phyloP scores from a whole-genome alignment of 2,329 filamentous ascomycete species.

The Akanthomyces dipterigenus region DNA sequence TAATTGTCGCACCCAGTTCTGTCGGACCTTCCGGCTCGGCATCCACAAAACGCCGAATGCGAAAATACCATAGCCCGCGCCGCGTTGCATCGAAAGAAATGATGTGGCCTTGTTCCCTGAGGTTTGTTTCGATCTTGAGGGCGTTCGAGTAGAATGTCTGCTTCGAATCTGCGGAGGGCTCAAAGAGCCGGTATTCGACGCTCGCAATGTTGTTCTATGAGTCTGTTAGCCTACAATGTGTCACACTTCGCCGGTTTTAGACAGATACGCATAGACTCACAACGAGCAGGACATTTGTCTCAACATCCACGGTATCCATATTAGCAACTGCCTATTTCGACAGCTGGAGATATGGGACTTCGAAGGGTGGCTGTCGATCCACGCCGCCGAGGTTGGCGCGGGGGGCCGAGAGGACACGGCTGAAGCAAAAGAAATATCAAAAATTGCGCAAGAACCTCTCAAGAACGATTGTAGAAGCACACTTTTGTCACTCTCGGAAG shows the following conservation, averaged over 20 bases:
- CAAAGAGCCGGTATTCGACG: conserved; percentile 49
- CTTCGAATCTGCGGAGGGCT: conserved; percentile 38
- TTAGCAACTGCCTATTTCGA: conserved; percentile 23
- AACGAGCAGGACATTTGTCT: conserved; percentile 54
- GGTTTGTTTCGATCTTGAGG: conserved; percentile 43
- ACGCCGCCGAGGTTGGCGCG: background rate
- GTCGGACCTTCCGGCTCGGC: conserved; percentile 17
- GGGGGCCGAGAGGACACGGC: background rate
- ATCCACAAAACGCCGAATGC: conserved; percentile 37
- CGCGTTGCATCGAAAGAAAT: conserved; percentile 45
- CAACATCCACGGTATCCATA: conserved; percentile 58
- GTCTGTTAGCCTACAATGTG: conserved; percentile 13
- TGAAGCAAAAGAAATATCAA: background rate
- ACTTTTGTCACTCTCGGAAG: background rate
- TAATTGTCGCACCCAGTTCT: conserved; percentile 1
- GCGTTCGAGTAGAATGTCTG: conserved; percentile 38
- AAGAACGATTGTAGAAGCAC: background rate
- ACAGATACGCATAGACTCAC: conserved; percentile 33
- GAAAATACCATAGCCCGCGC: conserved; percentile 50
- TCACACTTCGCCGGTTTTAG: background rate
- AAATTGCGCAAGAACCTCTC: background rate
- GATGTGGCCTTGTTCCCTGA: conserved; percentile 47
- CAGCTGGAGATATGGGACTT: background rate
- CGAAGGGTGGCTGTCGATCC: background rate
- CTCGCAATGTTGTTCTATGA: conserved; percentile 51